phyloP scores from a whole-genome alignment of 1,284 basidiomycete genomes.

The Singerocomus inundabilis region DNA sequence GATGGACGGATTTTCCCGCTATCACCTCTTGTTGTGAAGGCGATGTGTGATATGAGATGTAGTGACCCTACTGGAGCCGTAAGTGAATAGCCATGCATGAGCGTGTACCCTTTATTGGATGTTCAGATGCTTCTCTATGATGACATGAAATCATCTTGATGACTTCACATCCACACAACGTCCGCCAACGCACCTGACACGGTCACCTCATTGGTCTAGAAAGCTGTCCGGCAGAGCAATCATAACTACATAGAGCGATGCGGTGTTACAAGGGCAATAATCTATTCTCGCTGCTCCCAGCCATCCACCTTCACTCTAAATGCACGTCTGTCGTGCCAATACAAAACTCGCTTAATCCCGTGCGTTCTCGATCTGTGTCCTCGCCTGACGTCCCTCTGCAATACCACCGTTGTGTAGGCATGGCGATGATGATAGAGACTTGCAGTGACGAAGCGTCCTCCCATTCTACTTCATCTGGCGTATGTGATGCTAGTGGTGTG shows the following conservation, averaged over 20 bases:
- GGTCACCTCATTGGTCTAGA: no score
- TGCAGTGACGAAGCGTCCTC: constrained; percentile 28
- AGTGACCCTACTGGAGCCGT: no score
- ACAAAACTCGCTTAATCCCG: constrained; percentile 26
- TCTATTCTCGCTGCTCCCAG: background rate
- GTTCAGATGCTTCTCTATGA: no score
- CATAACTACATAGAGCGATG: background rate
- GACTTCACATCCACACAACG: no score
- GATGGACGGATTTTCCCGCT: no score
- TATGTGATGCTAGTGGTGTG: background rate
- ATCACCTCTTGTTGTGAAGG: no score
- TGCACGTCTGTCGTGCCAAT: constrained; percentile 26
- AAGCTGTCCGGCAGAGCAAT: background rate
- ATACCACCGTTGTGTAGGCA: constrained; percentile 36
- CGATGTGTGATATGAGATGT: no score
- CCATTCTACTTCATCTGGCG: constrained; percentile 7
- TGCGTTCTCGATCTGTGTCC: background rate
- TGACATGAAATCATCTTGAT: background rate
- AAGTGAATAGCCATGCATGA: no score
- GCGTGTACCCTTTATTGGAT: no score
- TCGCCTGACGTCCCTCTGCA: constrained; percentile 4
- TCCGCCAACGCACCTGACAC: no score
- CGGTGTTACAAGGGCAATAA: background rate
- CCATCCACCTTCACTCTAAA: constrained; percentile 15
- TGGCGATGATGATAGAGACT: constrained; percentile 42